A percentile compares a stretch with the other conserved stretches of the same genome.
Conservation (phyloP, 345 rosid species). For the Rhodamnia rubescens region DNA sequence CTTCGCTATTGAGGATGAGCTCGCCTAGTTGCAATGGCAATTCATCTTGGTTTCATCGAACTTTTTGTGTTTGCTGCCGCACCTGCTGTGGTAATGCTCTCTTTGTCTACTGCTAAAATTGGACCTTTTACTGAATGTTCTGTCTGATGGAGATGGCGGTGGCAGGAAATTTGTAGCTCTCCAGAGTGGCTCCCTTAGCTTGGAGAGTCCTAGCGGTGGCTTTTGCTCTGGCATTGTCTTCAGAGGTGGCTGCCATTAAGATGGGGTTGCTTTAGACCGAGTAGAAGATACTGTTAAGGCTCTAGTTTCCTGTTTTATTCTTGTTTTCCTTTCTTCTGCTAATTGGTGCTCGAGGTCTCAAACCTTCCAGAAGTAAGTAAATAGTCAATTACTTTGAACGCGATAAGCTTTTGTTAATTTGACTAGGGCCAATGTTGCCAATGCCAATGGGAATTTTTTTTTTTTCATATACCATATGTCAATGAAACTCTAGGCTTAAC, state of each 20-base stretch:
- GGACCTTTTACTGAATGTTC: conserved; percentile 9
- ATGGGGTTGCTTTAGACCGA: conserved; percentile 17
- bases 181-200: conserved; percentile 56
- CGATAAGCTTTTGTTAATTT: not conserved
- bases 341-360: conserved; percentile 79
- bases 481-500: not conserved
- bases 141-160: conserved; percentile 39
- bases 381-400: not conserved
- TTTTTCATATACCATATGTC: not conserved
- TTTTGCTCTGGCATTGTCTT: conserved; percentile 34
- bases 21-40: too few species aligned
- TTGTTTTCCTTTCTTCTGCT: conserved; percentile 73
- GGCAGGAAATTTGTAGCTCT: conserved; percentile 67
- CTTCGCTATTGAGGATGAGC: too few species aligned
- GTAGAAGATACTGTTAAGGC: conserved; percentile 39
- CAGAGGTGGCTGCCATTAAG: conserved; percentile 22
- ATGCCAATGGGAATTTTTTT: not conserved
- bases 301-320: conserved; percentile 73
- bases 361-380: conserved; percentile 24
- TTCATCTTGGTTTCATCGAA: conserved; percentile 55
- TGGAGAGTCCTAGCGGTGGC: conserved; percentile 66
- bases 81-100: conserved; percentile 18
- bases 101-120: conserved; percentile 22
- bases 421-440: not conserved
- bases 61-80: conserved; percentile 7